A percentile compares a stretch with the other conserved stretches of the same genome.
These are phyloP conservation scores for Ziziphus jujuba DNA, from an alignment of 306 rosid genomes.

Conservation along the genomic window DNA sequence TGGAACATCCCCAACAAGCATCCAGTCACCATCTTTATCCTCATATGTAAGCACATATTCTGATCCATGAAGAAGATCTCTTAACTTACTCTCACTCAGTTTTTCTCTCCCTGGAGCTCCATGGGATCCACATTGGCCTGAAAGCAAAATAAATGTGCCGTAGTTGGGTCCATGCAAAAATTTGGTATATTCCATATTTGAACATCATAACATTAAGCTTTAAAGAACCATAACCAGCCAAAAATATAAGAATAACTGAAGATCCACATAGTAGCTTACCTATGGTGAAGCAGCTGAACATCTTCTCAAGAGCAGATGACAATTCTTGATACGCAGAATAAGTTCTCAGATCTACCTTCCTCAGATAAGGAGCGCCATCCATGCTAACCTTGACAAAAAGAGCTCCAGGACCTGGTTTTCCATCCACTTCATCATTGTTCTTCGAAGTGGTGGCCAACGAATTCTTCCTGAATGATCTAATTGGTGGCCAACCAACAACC, in stretches of 20 bases:
- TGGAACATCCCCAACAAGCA: slow-evolving; percentile 99
- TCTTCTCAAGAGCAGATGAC: slow-evolving; percentile 93
- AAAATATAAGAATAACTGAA: not conserved
- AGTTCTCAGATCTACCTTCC: slow-evolving; percentile 91
- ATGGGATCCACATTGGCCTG: slow-evolving; percentile 90
- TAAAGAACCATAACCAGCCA: not conserved
- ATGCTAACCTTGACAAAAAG: slow-evolving; percentile 96
- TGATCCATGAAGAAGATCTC: slow-evolving; percentile 94
- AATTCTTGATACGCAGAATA: slow-evolving; percentile 77
- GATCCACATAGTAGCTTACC: slow-evolving; percentile 44
- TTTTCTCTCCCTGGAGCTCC: slow-evolving; percentile 74
- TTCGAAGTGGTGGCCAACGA: slow-evolving; percentile 72
- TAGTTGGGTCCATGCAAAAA: slow-evolving; percentile 24
- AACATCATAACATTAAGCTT: not conserved
- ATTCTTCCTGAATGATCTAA: slow-evolving; percentile 85
- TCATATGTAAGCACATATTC: slow-evolving; percentile 90
- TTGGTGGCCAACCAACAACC: slow-evolving; percentile 99
- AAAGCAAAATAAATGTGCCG: slow-evolving; percentile 27
- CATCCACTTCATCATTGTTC: slow-evolving; percentile 88
- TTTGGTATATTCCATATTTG: not conserved
- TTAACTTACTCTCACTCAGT: slow-evolving; percentile 86
- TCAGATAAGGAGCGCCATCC: slow-evolving; percentile 98
- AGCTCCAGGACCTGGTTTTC: slow-evolving; percentile 74
- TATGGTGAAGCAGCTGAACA: slow-evolving; percentile 92
- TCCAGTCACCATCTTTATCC: slow-evolving; percentile 98